Base-by-base conservation (phyloP, 1,139 yeast species). In the Yamadazyma dushanensis region DNA sequence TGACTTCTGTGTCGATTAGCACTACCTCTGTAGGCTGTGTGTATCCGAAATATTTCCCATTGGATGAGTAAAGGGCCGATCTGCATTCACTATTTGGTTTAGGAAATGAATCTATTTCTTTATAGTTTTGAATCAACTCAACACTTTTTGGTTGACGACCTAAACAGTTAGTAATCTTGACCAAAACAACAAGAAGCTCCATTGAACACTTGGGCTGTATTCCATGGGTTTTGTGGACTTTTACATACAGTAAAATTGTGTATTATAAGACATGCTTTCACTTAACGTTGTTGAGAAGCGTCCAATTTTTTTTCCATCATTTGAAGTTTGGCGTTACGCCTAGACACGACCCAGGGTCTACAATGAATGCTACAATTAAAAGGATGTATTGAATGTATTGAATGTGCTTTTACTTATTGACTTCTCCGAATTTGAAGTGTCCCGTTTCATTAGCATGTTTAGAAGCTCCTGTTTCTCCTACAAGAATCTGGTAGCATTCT, bases 381-480 rank as follows among this genome's bases (percentile, higher is more conserved):
- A n/a, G n/a, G n/a, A n/a, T n/a, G n/a, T n/a, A n/a, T n/a, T n/a
- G n/a, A n/a, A n/a, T n/a, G n/a, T n/a, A n/a, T n/a, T n/a, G n/a
- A n/a, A n/a, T n/a, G n/a, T n/a, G n/a, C n/a, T n/a, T n/a, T n/a
- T n/a, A n/a, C 16, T 15, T 10, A 8, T 20, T 20, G 3, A 43
- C 46, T 50, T 84, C 90, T 2, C 87, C 87, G 57, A 83, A 84
- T 35, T 70, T 71, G 21, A 57, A 61, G 54, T 85, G 94, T 2
- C 83, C 83, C 1, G 84, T 78, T 6, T 59, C 56, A 43, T 70
- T 69, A 4, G 92, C 90, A 59, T 85, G 94, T 45, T 68, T 67
- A 6, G 78, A 66, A 0, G 87, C 89, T 6, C 80, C 84, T 44
- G 66, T 72, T 53, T 84, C 90, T 3, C 94, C 92, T 3, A 68